These are phyloP conservation scores for Psidium friedrichsthalianum DNA, from an alignment of 345 rosid species.

Conservation along the genomic window DNA sequence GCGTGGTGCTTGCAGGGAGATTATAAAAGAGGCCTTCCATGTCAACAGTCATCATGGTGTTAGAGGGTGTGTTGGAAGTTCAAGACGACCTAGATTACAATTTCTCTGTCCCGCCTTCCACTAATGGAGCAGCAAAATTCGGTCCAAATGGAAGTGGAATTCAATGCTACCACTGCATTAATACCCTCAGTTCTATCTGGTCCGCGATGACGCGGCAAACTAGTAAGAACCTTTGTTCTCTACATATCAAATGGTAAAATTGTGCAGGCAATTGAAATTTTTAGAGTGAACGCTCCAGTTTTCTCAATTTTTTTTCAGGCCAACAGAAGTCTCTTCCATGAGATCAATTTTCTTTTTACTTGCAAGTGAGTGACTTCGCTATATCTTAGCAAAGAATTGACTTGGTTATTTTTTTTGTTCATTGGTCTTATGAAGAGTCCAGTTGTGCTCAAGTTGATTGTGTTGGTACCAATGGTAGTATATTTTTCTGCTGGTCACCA, in stretches of 20 bases:
- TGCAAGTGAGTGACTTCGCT: too few relatives aligned
- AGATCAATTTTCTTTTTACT: too few relatives aligned
- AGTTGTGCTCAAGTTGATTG: too few relatives aligned
- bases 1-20: slow-evolving; percentile 30
- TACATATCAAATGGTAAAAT: not conserved
- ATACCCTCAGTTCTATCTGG: not conserved
- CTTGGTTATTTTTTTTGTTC: not conserved
- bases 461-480: too few relatives aligned
- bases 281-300: rapidly evolving
- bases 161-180: not conserved
- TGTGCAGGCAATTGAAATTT: rapidly evolving
- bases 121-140: rapidly evolving
- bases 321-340: too few relatives aligned
- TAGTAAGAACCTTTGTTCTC: not conserved
- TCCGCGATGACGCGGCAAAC: not conserved
- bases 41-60: slow-evolving; percentile 2
- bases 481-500: too few relatives aligned
- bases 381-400: too few relatives aligned
- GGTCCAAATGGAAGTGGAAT: not conserved
- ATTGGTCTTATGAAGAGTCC: too few relatives aligned
- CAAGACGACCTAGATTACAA: not conserved
- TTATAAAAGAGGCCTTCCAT: not conserved
- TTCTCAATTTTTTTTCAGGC: too few relatives aligned
- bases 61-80: not conserved
- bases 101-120: not conserved